These are phyloP conservation scores for Apiotrichum gamsii DNA, from an alignment of 1,284 basidiomycete species.

Conservation along the genomic window DNA sequence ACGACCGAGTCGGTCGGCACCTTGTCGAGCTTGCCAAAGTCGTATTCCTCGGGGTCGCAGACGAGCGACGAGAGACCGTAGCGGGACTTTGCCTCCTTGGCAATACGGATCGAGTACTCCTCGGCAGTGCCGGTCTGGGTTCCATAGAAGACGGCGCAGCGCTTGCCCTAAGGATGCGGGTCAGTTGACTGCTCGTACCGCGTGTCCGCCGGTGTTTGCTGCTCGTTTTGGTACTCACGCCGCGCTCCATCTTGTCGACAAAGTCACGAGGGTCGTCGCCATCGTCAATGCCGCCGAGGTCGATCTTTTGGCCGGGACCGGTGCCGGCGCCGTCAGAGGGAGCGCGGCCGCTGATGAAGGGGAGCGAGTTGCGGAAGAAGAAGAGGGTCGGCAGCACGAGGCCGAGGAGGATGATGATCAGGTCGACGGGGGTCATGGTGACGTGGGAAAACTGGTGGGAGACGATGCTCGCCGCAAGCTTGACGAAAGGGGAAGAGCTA, in stretches of 20 bases:
- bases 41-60: slow-evolving; percentile 94
- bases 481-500: neutral
- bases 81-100: slow-evolving; percentile 89
- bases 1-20: slow-evolving; percentile 78
- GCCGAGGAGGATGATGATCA: slow-evolving; percentile 35
- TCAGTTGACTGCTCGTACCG: no score
- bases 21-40: slow-evolving; percentile 90
- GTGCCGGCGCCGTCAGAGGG: slow-evolving; percentile 3
- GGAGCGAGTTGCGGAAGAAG: slow-evolving; percentile 41
- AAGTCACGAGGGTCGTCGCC: slow-evolving; percentile 76
- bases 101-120: slow-evolving; percentile 87
- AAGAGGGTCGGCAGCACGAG: slow-evolving; percentile 41
- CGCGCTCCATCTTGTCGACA: slow-evolving; percentile 79
- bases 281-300: neutral
- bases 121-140: slow-evolving; percentile 96
- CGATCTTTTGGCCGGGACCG: neutral
- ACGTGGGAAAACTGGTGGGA: neutral
- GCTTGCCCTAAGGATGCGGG: slow-evolving; percentile 69
- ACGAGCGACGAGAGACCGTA: slow-evolving; percentile 89
- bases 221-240: no score
- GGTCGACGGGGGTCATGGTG: slow-evolving; percentile 42
- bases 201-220: no score
- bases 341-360: slow-evolving; percentile 33
- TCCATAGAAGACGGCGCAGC: slow-evolving; percentile 89
- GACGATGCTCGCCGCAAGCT: neutral